These are phyloP conservation scores for Saturnispora halmiae DNA, from an alignment of 805 yeast species.

Conservation along the genomic window DNA sequence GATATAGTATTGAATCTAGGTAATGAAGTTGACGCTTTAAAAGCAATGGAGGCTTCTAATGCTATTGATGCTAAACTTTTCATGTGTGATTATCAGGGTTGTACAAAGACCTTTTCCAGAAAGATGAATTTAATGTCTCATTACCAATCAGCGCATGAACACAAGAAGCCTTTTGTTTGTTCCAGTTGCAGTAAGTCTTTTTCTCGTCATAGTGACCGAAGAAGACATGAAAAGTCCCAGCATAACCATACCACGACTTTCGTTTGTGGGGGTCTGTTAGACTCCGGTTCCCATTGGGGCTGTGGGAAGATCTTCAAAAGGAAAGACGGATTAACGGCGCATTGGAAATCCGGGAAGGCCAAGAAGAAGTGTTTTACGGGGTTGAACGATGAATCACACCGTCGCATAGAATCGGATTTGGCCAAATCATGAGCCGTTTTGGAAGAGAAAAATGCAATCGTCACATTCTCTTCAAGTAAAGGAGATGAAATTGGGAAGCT, in stretches of 20 bases:
- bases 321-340: conserved; percentile 30
- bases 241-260: conserved; percentile 21
- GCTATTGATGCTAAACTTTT: conserved; percentile 13
- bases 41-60: neutral
- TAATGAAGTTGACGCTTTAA: neutral
- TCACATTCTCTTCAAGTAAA: neutral
- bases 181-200: conserved; percentile 23
- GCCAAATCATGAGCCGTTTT: conserved; percentile 5
- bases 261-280: conserved; percentile 25
- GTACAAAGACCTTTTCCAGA: conserved; percentile 27
- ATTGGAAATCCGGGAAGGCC: conserved; percentile 30
- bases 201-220: conserved; percentile 29
- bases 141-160: conserved; percentile 27
- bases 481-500: neutral
- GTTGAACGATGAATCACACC: conserved; percentile 10
- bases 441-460: too few relatives aligned
- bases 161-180: conserved; percentile 28
- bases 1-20: neutral
- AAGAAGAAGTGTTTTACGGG: conserved; percentile 26
- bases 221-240: conserved; percentile 29
- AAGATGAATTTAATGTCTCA: conserved; percentile 29
- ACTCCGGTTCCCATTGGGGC: conserved; percentile 28
- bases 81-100: conserved; percentile 22
- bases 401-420: conserved; percentile 8
- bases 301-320: conserved; percentile 30